phyloP scores from a whole-genome alignment of 2,329 filamentous ascomycete species.

The Curvularia spicifera region DNA sequence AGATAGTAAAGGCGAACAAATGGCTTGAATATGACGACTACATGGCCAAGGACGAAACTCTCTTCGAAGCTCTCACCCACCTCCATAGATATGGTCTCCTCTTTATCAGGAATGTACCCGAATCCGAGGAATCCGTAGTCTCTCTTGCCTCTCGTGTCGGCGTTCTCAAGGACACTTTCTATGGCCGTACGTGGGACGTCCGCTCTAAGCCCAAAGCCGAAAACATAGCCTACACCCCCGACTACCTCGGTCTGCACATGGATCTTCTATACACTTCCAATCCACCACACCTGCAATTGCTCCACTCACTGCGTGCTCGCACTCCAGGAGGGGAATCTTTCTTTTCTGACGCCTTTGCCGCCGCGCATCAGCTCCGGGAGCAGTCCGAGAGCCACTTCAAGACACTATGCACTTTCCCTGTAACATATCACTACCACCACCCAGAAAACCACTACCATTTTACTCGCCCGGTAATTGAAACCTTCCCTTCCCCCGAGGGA shows the following conservation, averaged over 20 bases:
- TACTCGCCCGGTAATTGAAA: conserved; percentile 62
- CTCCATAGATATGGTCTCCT: conserved; percentile 74
- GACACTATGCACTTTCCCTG: conserved; percentile 52
- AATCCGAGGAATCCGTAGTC: conserved; percentile 68
- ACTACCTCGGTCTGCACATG: conserved; percentile 87
- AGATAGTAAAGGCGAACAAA: conserved; percentile 57
- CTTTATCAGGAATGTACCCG: conserved; percentile 76
- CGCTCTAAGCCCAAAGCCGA: conserved; percentile 80
- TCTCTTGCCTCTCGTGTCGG: conserved; percentile 76
- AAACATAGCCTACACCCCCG: conserved; percentile 87
- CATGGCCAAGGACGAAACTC: conserved; percentile 64
- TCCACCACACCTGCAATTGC: conserved; percentile 80
- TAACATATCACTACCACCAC: conserved; percentile 73
- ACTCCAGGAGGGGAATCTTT: conserved; percentile 82
- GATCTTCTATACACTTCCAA: conserved; percentile 86
- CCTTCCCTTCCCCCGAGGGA: conserved; percentile 36
- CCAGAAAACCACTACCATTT: conserved; percentile 66
- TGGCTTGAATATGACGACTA: conserved; percentile 75
- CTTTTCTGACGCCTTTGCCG: conserved; percentile 78
- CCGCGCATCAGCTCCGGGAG: conserved; percentile 55
- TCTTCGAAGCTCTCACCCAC: conserved; percentile 67
- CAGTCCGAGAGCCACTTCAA: conserved; percentile 39
- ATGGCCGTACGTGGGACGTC: conserved; percentile 90
- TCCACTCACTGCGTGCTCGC: conserved; percentile 87
- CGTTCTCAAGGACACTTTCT: conserved; percentile 83